These are phyloP conservation scores for Carpinus fangiana DNA, from an alignment of 306 rosid species.

Conservation along the genomic window DNA sequence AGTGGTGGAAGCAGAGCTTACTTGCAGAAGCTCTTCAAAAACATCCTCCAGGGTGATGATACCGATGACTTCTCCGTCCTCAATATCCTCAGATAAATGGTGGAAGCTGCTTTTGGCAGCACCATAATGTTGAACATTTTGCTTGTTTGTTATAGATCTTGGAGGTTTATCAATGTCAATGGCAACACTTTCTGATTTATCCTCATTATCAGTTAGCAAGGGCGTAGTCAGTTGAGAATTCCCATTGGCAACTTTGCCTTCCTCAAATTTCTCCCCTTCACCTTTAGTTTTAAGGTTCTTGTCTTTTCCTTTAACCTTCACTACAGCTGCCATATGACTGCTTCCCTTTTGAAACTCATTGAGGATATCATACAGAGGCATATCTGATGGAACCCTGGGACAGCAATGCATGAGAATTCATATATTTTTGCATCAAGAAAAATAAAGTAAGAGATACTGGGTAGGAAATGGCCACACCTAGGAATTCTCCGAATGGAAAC, in stretches of 20 bases:
- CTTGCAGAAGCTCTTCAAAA: constrained; percentile 98
- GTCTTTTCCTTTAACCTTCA: constrained; percentile 62
- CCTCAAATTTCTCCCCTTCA: constrained; percentile 55
- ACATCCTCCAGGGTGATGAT: constrained; percentile 94
- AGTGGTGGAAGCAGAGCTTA: constrained; percentile 22
- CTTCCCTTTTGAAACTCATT: constrained; percentile 98
- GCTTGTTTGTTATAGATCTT: constrained; percentile 39
- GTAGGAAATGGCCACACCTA: constrained; percentile 49
- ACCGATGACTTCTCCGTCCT: constrained; percentile 88
- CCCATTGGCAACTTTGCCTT: constrained; percentile 25
- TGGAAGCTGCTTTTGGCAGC: constrained; percentile 38
- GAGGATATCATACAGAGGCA: constrained; percentile 95
- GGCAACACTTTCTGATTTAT: constrained; percentile 44
- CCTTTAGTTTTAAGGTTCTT: constrained; percentile 35
- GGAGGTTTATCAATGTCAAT: constrained; percentile 70
- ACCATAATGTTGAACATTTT: constrained; percentile 36
- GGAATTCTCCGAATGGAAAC: constrained; percentile 93
- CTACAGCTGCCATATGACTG: constrained; percentile 99
- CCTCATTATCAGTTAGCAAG: constrained; percentile 54
- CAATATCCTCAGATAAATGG: constrained; percentile 54
- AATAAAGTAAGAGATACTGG: constrained; percentile 17
- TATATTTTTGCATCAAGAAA: constrained; percentile 5
- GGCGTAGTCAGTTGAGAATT: constrained; percentile 66
- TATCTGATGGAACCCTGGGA: constrained; percentile 92
- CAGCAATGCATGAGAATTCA: constrained; percentile 25